These are phyloP conservation scores for Camelina laxa DNA, from an alignment of 345 rosid genomes.

Conservation along the genomic window DNA sequence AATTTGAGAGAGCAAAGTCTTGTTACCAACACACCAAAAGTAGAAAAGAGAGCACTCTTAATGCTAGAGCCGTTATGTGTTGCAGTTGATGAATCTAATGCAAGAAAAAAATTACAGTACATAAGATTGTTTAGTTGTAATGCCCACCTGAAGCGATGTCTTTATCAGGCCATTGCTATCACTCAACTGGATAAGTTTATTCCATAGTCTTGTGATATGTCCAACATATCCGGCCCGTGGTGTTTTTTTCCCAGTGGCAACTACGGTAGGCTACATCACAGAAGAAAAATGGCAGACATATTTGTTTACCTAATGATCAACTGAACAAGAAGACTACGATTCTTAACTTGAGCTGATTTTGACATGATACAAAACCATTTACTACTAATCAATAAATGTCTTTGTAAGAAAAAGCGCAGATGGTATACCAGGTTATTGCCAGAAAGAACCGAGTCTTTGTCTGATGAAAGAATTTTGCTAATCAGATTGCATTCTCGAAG, in stretches of 20 bases:
- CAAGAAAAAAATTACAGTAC: neutral
- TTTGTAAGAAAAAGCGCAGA: neutral
- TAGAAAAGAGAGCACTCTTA: conserved; percentile 13
- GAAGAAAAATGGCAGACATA: conserved; percentile 14
- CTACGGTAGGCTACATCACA: conserved; percentile 75
- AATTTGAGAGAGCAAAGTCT: conserved; percentile 31
- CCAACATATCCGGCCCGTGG: conserved; percentile 91
- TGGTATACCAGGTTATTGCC: conserved; percentile 59
- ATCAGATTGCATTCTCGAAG: conserved; percentile 82
- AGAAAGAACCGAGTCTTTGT: conserved; percentile 66
- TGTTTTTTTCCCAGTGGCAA: conserved; percentile 69
- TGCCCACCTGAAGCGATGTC: conserved; percentile 72
- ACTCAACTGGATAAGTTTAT: conserved; percentile 80
- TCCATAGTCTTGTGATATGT: conserved; percentile 82
- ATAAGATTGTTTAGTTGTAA: conserved; percentile 23
- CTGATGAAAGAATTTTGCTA: conserved; percentile 74
- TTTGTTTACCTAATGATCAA: conserved; percentile 13
- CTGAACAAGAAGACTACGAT: conserved; percentile 1
- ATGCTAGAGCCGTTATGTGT: conserved; percentile 5
- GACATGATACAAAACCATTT: neutral
- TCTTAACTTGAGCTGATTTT: conserved; percentile 10
- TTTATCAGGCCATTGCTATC: conserved; percentile 63
- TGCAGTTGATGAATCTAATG: neutral
- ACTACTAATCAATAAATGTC: neutral
- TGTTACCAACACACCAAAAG: conserved; percentile 15